A percentile compares a stretch with the other conserved stretches of the same genome.
Conservation (phyloP, 2,329 filamentous ascomycete genomes). For the Fusarium sp. region DNA sequence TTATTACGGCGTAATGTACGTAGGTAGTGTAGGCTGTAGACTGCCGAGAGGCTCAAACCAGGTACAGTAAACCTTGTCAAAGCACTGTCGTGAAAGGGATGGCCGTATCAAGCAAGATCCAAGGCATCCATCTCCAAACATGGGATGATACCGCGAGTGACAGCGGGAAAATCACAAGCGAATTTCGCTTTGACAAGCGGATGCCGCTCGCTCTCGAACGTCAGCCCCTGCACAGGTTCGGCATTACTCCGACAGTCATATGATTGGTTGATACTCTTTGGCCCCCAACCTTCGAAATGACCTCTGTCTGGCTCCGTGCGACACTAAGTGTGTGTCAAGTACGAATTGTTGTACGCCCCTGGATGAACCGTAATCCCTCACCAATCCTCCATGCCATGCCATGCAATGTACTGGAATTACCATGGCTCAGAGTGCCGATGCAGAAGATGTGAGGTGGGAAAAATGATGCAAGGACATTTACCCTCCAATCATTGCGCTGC, state of each 20-base stretch:
- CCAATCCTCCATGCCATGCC: constrained; percentile 11
- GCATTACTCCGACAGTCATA: constrained; percentile 5
- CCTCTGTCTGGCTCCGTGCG: not conserved
- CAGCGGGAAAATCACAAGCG: constrained; percentile 23
- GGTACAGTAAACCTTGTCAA: constrained; percentile 7
- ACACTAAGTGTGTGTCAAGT: not conserved
- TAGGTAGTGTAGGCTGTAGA: not conserved
- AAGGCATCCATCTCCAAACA: constrained; percentile 7
- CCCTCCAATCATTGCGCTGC: constrained; percentile 39
- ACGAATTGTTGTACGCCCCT: not conserved
- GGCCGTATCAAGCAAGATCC: constrained; percentile 12
- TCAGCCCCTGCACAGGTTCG: constrained; percentile 24
- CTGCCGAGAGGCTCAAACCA: constrained; percentile 15
- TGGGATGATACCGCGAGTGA: constrained; percentile 12
- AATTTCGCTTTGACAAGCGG: constrained; percentile 25
- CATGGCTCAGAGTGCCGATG: constrained; percentile 12
- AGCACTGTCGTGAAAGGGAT: constrained; percentile 5
- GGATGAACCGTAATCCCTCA: not conserved
- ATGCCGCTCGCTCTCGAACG: constrained; percentile 16
- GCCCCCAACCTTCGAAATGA: constrained; percentile 5
- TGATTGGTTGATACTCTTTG: constrained; percentile 11
- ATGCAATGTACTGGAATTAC: too few relatives aligned
- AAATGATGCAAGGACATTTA: constrained; percentile 24
- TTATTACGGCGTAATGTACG: not conserved
- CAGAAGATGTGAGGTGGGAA: constrained; percentile 15